These are phyloP conservation scores for Achaetomiella virescens DNA, from an alignment of 495 filamentous ascomycete species.

Conservation along the genomic window DNA sequence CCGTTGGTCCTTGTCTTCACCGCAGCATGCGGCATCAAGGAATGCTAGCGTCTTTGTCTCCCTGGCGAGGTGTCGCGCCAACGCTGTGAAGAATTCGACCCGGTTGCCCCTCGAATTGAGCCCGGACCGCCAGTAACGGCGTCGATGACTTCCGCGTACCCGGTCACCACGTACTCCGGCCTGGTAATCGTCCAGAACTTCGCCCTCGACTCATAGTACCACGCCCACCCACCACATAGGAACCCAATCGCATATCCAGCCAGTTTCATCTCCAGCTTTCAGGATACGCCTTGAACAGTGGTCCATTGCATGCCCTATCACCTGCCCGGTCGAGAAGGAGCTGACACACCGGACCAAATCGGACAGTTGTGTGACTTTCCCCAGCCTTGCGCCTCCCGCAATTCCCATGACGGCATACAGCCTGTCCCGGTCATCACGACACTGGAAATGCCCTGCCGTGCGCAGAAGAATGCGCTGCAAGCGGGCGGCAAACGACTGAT, in stretches of 20 bases:
- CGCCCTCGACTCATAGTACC: not conserved
- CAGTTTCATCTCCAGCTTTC: not conserved
- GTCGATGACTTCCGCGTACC: not conserved
- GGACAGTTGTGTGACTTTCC: not conserved
- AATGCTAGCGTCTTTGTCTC: not conserved
- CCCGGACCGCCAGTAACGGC: not conserved
- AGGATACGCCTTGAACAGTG: not conserved
- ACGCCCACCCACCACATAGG: not conserved
- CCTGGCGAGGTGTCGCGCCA: not conserved
- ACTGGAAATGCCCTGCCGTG: not conserved
- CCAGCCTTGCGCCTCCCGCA: not conserved
- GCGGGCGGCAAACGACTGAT: not conserved
- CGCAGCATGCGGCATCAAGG: not conserved
- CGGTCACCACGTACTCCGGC: not conserved
- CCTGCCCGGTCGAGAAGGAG: not conserved
- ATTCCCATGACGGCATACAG: constrained; percentile 1
- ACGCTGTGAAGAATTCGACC: not conserved
- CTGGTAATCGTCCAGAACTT: not conserved
- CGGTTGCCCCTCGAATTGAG: not conserved
- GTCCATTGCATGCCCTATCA: not conserved
- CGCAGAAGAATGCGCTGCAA: not conserved
- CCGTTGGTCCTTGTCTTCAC: not conserved
- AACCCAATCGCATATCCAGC: not conserved
- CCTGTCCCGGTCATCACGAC: not conserved
- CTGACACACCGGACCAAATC: not conserved